Conservation (phyloP, 768 basidiomycete genomes). For the Boletales sp. region DNA sequence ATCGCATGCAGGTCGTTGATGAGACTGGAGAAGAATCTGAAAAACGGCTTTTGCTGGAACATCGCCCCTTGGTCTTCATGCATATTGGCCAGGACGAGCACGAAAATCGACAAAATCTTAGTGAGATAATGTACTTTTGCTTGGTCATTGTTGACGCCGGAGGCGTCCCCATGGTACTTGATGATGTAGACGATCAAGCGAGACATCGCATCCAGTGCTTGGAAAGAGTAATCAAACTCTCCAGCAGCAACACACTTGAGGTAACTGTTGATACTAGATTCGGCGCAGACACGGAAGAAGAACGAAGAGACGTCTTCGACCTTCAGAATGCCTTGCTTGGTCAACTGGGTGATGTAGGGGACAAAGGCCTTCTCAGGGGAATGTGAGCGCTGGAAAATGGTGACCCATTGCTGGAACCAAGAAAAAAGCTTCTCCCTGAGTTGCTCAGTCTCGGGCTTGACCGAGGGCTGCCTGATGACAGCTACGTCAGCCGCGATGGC, state of each 20-base stretch:
- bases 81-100: slow-evolving; percentile 89
- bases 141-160: slow-evolving; percentile 87
- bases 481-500: slow-evolving; percentile 35
- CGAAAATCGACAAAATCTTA: slow-evolving; percentile 96
- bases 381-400: slow-evolving; percentile 86
- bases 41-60: slow-evolving; percentile 98
- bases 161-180: slow-evolving; percentile 98
- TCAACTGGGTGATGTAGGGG: slow-evolving; percentile 93
- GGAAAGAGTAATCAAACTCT: slow-evolving; percentile 78
- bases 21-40: slow-evolving; percentile 96
- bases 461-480: slow-evolving; percentile 43
- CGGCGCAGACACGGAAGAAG: slow-evolving; percentile 97
- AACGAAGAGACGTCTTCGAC: slow-evolving; percentile 95
- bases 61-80: slow-evolving; percentile 90
- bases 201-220: slow-evolving; percentile 92
- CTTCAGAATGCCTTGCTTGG: slow-evolving; percentile 94
- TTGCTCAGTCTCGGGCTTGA: slow-evolving; percentile 70
- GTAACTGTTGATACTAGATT: slow-evolving; percentile 89
- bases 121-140: slow-evolving; percentile 96
- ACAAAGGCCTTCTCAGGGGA: slow-evolving; percentile 95
- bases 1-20: slow-evolving; percentile 88
- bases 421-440: slow-evolving; percentile 70
- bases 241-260: slow-evolving; percentile 68
- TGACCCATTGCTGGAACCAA: slow-evolving; percentile 95
- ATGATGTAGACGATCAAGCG: slow-evolving; percentile 95